Evolutionary conservation across 1,284 basidiomycete species (phyloP).

Genomic region (Trametes hirsuta): DNA sequence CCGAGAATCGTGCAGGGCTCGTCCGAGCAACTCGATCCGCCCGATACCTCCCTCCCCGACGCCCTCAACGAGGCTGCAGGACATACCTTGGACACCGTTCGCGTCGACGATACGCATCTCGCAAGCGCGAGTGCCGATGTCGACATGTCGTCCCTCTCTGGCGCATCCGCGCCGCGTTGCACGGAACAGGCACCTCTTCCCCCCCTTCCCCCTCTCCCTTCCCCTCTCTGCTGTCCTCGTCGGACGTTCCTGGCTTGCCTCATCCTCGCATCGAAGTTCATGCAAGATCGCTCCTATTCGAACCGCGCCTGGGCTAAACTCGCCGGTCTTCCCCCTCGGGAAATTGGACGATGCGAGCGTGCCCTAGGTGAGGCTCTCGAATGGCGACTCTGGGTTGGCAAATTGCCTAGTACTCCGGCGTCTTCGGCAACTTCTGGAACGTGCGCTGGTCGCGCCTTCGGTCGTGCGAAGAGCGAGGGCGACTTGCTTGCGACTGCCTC

Average conservation of each 20-base stretch:
- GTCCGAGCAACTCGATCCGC: neutral
- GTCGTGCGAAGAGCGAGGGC: constrained; percentile 32
- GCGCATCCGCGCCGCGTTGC: constrained; percentile 13
- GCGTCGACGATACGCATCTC: constrained; percentile 13
- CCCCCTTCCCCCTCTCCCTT: constrained; percentile 54
- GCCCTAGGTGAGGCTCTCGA: constrained; percentile 79
- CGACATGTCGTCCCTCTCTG: neutral
- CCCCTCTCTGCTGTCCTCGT: constrained; percentile 84
- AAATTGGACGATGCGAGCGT: constrained; percentile 81
- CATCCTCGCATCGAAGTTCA: constrained; percentile 89
- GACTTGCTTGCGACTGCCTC: constrained; percentile 17
- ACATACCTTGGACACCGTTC: constrained; percentile 17
- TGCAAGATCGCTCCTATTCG: constrained; percentile 91
- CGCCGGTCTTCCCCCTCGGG: constrained; percentile 74
- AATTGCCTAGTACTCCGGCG: constrained; percentile 35
- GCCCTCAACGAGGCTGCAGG: constrained; percentile 18
- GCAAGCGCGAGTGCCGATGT: neutral
- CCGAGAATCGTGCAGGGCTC: constrained; percentile 47
- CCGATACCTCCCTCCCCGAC: neutral
- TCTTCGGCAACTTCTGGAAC: neutral
- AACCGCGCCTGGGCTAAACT: constrained; percentile 92
- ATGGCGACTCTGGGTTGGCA: constrained; percentile 86
- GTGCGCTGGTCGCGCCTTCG: constrained; percentile 18
- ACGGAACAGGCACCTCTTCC: constrained; percentile 38
- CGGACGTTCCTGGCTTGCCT: constrained; percentile 87